Conservation (phyloP, 495 filamentous ascomycete species). For the Podospora pseudocomata region DNA sequence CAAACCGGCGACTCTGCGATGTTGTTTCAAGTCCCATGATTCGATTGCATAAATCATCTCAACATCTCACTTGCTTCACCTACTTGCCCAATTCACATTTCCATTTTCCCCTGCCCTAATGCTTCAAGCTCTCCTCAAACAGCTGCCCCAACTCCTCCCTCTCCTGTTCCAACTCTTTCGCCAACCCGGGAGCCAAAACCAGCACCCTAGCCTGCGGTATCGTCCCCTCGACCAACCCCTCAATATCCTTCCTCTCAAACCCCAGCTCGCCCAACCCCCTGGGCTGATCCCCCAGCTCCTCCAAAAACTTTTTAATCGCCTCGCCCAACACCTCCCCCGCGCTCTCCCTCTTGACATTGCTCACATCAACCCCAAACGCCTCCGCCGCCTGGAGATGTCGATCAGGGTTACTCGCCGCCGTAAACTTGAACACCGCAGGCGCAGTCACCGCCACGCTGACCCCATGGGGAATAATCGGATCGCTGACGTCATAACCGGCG, state of each 20-base stretch:
- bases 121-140: constrained; percentile 50
- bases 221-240: constrained; percentile 84
- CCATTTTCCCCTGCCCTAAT: constrained; percentile 24
- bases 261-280: constrained; percentile 79
- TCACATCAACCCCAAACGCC: constrained; percentile 84
- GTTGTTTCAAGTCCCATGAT: too few species aligned
- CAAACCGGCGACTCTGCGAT: too few species aligned
- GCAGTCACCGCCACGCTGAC: constrained; percentile 94
- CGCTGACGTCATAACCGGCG: constrained; percentile 67
- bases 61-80: too few species aligned
- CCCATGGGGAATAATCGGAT: constrained; percentile 89
- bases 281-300: constrained; percentile 83
- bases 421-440: constrained; percentile 91
- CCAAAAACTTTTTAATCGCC: constrained; percentile 74
- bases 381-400: constrained; percentile 87
- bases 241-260: constrained; percentile 69
- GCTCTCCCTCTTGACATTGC: constrained; percentile 75
- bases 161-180: constrained; percentile 63
- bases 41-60: too few species aligned
- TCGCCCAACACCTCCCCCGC: constrained; percentile 84
- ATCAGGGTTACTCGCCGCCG: constrained; percentile 82
- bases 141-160: constrained; percentile 46
- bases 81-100: too few species aligned
- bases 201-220: constrained; percentile 86
- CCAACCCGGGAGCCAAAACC: constrained; percentile 84